Percentiles rank a stretch among this genome's conserved stretches.
phyloP scores from a whole-genome alignment of 1,139 yeast species.

The Saccharomyces hybrid region DNA sequence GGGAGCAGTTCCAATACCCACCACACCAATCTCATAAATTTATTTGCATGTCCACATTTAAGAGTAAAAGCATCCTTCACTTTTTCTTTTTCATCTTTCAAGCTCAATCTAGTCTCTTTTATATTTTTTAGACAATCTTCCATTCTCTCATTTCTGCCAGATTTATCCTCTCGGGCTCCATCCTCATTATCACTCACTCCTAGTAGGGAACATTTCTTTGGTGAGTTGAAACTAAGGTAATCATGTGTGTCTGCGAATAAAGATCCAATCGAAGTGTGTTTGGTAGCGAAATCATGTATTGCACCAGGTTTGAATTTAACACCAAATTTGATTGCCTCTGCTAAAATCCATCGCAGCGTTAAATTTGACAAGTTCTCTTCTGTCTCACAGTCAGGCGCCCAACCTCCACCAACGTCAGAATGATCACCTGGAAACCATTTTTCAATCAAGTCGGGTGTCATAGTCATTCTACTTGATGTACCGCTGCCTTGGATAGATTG shows the following conservation, averaged over 20 bases:
- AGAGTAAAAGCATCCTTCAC: slow-evolving; percentile 11
- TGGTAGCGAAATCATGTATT: slow-evolving; percentile 35
- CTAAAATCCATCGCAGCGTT: slow-evolving; percentile 52
- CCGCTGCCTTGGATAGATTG: slow-evolving; percentile 5
- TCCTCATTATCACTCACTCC: neutral
- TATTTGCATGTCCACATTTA: slow-evolving; percentile 12
- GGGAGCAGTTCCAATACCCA: slow-evolving; percentile 58
- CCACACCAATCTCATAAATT: slow-evolving; percentile 35
- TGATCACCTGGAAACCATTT: slow-evolving; percentile 63
- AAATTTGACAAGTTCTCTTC: slow-evolving; percentile 39
- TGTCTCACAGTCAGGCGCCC: slow-evolving; percentile 36
- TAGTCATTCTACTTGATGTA: slow-evolving; percentile 4
- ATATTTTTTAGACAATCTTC: neutral
- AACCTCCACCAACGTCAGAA: slow-evolving; percentile 60
- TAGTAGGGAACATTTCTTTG: neutral
- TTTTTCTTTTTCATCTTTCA: slow-evolving; percentile 10
- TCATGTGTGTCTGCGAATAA: slow-evolving; percentile 45
- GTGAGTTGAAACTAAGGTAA: slow-evolving; percentile 27
- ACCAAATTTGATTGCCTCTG: slow-evolving; percentile 45
- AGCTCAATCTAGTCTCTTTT: neutral
- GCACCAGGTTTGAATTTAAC: slow-evolving; percentile 38
- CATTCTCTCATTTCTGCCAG: neutral
- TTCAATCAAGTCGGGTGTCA: slow-evolving; percentile 39
- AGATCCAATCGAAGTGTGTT: slow-evolving; percentile 35
- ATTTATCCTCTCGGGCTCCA: neutral